A percentile compares a stretch with the other conserved stretches of the same genome.
These are phyloP conservation scores for Galerina marginata DNA, from an alignment of 768 basidiomycete genomes.

Conservation along the genomic window DNA sequence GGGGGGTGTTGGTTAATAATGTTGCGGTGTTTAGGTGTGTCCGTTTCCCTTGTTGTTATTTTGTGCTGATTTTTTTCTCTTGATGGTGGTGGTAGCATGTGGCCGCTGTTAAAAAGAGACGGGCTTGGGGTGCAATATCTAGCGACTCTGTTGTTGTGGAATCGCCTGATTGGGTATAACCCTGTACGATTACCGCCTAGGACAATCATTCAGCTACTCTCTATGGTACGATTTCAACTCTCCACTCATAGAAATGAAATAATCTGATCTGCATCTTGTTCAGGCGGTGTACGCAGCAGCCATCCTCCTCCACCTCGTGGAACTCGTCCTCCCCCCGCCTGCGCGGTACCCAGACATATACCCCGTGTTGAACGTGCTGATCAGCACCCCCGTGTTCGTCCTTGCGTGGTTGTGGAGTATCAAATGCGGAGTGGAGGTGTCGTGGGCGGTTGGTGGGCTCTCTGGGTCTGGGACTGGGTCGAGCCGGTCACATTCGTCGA, in stretches of 20 bases:
- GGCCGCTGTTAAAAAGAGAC: conserved; percentile 84
- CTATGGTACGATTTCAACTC: conserved; percentile 47
- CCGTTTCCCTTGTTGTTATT: neutral
- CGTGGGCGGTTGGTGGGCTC: conserved; percentile 78
- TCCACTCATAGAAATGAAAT: conserved; percentile 2
- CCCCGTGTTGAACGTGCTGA: conserved; percentile 81
- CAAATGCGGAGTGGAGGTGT: conserved; percentile 76
- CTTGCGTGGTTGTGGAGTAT: conserved; percentile 91
- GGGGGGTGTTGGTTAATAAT: conserved; percentile 80
- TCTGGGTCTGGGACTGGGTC: too few species aligned
- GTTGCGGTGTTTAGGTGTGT: conserved; percentile 86
- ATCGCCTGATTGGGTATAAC: conserved; percentile 78
- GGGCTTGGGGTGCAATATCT: conserved; percentile 78
- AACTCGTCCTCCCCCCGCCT: conserved; percentile 67
- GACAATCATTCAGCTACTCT: conserved; percentile 58
- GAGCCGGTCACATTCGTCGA: neutral
- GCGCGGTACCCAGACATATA: conserved; percentile 84
- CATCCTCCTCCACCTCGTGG: conserved; percentile 63
- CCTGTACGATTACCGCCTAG: conserved; percentile 54
- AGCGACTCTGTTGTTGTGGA: conserved; percentile 76
- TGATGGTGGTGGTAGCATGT: conserved; percentile 67
- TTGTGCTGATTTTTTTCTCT: conserved; percentile 6
- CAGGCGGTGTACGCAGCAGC: conserved; percentile 63
- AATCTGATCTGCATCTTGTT: conserved; percentile 25
- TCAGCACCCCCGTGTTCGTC: conserved; percentile 81